phyloP scores from a whole-genome alignment of 176 grass and related monocot genomes.

The Canna indica region DNA sequence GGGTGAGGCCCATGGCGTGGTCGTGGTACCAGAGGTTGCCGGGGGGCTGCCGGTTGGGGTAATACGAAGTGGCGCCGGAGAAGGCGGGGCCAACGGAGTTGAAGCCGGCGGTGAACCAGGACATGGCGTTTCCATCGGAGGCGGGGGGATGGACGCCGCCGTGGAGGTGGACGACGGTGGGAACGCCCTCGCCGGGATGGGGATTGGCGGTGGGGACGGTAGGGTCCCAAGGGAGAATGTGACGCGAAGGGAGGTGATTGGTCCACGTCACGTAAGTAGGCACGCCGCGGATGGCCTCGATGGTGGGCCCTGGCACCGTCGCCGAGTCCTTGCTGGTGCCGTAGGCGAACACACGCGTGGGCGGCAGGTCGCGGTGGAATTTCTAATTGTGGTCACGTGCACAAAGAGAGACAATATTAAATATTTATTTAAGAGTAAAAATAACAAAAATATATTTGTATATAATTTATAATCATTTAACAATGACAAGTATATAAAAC shows the following conservation, averaged over 20 bases:
- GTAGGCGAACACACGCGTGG: constrained; percentile 51
- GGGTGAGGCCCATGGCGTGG: constrained; percentile 64
- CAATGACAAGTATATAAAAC: no score
- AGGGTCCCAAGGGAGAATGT: constrained; percentile 55
- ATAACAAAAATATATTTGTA: not conserved
- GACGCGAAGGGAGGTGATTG: constrained; percentile 45
- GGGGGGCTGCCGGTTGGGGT: constrained; percentile 53
- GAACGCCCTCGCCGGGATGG: constrained; percentile 28
- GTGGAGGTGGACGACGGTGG: constrained; percentile 75
- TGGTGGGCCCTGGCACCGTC: constrained; percentile 65
- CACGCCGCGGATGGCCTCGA: constrained; percentile 42
- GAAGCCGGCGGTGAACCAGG: constrained; percentile 57
- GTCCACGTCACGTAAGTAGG: constrained; percentile 55
- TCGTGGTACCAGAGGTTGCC: constrained; percentile 84
- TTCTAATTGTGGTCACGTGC: constrained; percentile 23
- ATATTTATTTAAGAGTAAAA: not conserved
- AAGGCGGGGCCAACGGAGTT: constrained; percentile 34
- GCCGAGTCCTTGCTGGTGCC: constrained; percentile 28
- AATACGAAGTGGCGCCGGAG: constrained; percentile 23
- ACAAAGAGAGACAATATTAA: not conserved
- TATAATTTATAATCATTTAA: no score
- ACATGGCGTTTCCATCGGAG: constrained; percentile 57
- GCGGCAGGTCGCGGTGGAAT: constrained; percentile 70
- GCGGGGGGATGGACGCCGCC: constrained; percentile 69
- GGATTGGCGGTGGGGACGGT: constrained; percentile 20